Evolutionary conservation across 73 alveolate species (phyloP), one percentile per base, ranked within the genome.

Genomic region (Tetrahymena elliotti): DNA sequence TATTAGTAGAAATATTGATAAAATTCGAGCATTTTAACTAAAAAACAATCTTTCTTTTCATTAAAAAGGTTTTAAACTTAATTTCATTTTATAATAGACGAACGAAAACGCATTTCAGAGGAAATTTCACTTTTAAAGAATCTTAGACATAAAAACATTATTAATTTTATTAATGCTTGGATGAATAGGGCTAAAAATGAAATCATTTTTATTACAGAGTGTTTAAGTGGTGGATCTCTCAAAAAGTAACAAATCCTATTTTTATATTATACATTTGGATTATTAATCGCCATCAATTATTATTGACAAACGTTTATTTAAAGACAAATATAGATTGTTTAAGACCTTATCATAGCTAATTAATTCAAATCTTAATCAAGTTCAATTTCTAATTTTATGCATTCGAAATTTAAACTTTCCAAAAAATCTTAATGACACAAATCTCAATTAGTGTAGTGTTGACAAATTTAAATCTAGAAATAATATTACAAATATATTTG

Each of bases 171-270:
- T 34, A 94, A 97, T 38, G 97, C 98, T 35, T 98, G 99, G 99
- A 95, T 94, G 88, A 97, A 97, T 93, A 95, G 94, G 84, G 93
- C 95, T 83, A 95, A 95, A 94, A 96, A 95, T 36, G 97, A 95
- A 97, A 98, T 96, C 24, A 94, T 98, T 92, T 94, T 98, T 84
- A 98, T 98, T 33, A 98, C 99, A 47, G 99, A 98, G 95, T 97
- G 97, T 83, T 94, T 98, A 16, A 97, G 97, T 83, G 99, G 99
- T 22, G 99, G 99, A 38, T 96, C 98, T 38, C 98, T 98, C 93
- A 94, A 96, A 35, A 96, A 96, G 96, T 94, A 94, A 83, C 18
- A 22, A 31, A 36, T 38, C 10, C 37, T 33, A 2, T 53, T 20
- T 10, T 40, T 10, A 10, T 40, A 8, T 40, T 10, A 15, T 40